Percentiles rank a stretch among this genome's conserved stretches.
Conservation (phyloP, 2,329 filamentous ascomycete genomes). For the Diaporthe aspalathi region DNA sequence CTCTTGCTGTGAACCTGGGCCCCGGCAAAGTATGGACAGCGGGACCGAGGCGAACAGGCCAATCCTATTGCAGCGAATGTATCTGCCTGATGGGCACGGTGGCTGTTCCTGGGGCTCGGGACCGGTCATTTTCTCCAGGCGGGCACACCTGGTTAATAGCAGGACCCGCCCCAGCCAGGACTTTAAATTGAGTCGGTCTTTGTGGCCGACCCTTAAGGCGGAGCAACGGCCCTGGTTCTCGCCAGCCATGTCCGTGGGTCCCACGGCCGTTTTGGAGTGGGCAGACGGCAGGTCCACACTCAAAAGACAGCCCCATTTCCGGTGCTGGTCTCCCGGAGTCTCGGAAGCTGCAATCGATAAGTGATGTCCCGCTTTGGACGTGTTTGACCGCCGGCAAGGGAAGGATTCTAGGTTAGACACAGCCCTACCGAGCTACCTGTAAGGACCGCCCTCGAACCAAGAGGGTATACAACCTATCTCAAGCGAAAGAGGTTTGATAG, state of each 20-base stretch:
- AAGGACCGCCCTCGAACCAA: not conserved
- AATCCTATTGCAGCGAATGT: conserved; percentile 26
- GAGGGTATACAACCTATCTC: not conserved
- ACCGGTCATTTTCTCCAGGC: conserved; percentile 21
- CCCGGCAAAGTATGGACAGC: conserved; percentile 25
- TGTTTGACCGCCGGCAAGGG: conserved; percentile 21
- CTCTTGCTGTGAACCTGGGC: not conserved
- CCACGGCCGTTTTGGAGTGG: not conserved
- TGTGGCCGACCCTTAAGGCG: conserved; percentile 23
- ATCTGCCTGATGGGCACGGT: conserved; percentile 27
- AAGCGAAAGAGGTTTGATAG: not conserved
- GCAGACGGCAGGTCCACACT: conserved; percentile 18
- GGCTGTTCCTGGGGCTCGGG: conserved; percentile 17
- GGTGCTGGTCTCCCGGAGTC: conserved; percentile 8
- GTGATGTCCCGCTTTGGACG: conserved; percentile 2
- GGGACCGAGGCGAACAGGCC: conserved; percentile 24
- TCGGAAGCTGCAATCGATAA: conserved; percentile 23
- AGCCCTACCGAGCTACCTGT: conserved; percentile 25
- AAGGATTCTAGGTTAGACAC: conserved; percentile 27
- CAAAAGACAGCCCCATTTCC: not conserved
- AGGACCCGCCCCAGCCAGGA: conserved; percentile 25
- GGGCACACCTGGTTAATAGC: not conserved
- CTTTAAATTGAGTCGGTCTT: conserved; percentile 15
- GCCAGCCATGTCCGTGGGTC: conserved; percentile 15
- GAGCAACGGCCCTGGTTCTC: conserved; percentile 19